A percentile compares a stretch with the other conserved stretches of the same genome.
phyloP scores from a whole-genome alignment of 2,329 filamentous ascomycete species.

The Pseudocercospora fuligena region DNA sequence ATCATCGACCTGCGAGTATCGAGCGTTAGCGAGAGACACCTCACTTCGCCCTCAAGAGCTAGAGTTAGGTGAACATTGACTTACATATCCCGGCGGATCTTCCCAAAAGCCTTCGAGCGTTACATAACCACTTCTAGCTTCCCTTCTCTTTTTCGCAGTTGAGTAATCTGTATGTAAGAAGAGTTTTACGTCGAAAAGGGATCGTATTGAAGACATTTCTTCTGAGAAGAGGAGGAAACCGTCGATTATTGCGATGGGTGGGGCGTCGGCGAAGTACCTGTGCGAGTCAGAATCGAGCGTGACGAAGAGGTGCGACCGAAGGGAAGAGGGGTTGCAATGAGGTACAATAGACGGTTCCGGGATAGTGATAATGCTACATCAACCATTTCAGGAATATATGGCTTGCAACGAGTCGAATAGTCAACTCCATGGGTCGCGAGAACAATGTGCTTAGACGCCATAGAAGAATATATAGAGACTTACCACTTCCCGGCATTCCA shows the following conservation, averaged over 20 bases:
- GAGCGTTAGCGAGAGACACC: not conserved
- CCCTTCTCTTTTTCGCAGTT: conserved; percentile 67
- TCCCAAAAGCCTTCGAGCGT: conserved; percentile 88
- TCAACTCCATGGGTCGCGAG: too few relatives aligned
- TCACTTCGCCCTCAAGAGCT: too few relatives aligned
- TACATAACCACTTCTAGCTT: conserved; percentile 75
- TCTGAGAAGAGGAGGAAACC: conserved; percentile 84
- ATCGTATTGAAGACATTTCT: conserved; percentile 57
- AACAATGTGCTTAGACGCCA: too few relatives aligned
- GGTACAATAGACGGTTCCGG: too few relatives aligned
- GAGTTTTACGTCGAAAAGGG: conserved; percentile 73
- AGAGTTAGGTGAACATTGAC: not conserved
- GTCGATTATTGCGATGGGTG: conserved; percentile 73
- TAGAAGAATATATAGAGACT: not conserved
- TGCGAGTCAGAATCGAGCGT: not conserved
- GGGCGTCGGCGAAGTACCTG: conserved; percentile 36
- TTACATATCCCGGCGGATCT: conserved; percentile 89
- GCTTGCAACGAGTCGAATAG: too few relatives aligned
- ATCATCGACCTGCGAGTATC: conserved; percentile 59
- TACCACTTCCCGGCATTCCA: conserved; percentile 26
- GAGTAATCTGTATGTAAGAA: conserved; percentile 74
- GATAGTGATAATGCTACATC: too few relatives aligned
- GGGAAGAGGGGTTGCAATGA: too few relatives aligned
- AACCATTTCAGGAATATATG: too few relatives aligned
- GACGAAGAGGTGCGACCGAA: too few relatives aligned